phyloP scores from a whole-genome alignment of 345 rosid genomes.

The Citrus reticulata region DNA sequence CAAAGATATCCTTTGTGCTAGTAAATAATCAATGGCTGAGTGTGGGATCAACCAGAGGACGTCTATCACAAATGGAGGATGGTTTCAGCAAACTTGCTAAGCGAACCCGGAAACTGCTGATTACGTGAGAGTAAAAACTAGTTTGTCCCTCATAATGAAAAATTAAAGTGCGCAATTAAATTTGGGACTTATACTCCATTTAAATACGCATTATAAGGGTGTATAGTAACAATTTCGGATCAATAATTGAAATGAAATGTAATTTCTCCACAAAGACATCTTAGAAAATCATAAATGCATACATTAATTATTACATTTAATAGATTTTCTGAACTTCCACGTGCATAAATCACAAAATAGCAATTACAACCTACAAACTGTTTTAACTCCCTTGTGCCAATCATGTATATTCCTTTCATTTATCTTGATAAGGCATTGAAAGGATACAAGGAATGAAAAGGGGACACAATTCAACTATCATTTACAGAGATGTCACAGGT shows the following conservation, averaged over 20 bases:
- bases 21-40: background rate
- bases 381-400: background rate
- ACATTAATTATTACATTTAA: no score
- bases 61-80: background rate
- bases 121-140: background rate
- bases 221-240: background rate
- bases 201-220: background rate
- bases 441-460: background rate
- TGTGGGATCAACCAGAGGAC: background rate
- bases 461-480: background rate
- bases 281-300: background rate
- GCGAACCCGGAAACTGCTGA: background rate
- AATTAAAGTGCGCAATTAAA: background rate
- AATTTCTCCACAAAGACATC: background rate
- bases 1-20: background rate
- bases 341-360: background rate
- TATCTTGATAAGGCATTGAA: background rate
- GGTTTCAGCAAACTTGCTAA: background rate
- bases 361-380: background rate
- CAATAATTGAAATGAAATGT: background rate
- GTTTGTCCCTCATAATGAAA: no score
- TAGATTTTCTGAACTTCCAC: background rate
- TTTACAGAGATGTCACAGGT: conserved; percentile 20
- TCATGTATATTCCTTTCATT: background rate
- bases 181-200: background rate